Evolutionary conservation across 352 stramenopile species (phyloP), one percentile per base, ranked within the genome.

Genomic region (Lagenidium giganteum): DNA sequence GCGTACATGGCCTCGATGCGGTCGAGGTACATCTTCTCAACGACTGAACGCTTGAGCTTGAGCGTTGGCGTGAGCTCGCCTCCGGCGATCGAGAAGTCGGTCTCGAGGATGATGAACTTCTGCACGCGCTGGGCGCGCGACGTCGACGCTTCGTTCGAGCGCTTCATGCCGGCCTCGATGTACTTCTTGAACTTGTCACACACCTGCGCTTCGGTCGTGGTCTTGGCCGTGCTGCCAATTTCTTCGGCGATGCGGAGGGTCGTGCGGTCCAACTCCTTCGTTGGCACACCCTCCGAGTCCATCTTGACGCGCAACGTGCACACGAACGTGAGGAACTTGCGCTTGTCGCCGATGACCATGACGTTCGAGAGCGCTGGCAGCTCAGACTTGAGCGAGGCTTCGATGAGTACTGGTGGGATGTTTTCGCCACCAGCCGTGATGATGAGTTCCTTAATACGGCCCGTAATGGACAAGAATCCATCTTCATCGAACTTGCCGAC

Each of bases 381-480:
- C 25, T 82, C 65, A 12, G 51, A 27, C 70, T 95, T 95, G 42
- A 96, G 60, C 20, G 77, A 50, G 42, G 92, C 69, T 27, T 96
- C 85, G 16, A 95, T 85, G 22, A 82, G 47, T 14, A 87, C 79
- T 4, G 88, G 85, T 5, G 89, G 66, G n/a, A 97, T 75, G 50
- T 96, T 97, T 58, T 96, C 87, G 20, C 89, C 84, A 18, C 87
- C 86, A 1, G 86, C 82, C 2, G 87, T 96, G 54, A 93, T 92
- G 57, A 96, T 96, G 28, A 96, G 67, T 57, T 97, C 87, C 52
- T 97, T 96, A 56, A 97, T 94, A 11, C 89, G 75, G 9, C 88
- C 90, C 3, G 88, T 97, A 47, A 97, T 91, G 11, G 51, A 61
- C 29, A 96, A 51, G 51, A 97, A 96, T 14, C 88, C 73, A 35